Conservation (phyloP, 148 eudicot genomes). For the Chenopodium quinoa region DNA sequence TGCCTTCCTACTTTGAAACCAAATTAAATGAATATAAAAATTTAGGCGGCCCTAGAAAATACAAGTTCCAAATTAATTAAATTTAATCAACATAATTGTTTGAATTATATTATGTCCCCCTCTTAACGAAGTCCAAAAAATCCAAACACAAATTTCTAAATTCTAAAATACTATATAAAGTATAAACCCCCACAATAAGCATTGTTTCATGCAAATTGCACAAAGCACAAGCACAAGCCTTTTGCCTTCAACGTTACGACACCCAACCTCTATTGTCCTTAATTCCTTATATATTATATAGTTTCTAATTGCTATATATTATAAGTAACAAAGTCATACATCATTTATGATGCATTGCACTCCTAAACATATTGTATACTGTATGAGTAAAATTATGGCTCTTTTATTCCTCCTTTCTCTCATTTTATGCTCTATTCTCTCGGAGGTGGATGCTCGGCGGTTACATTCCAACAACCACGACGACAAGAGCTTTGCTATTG, state of each 20-base stretch:
- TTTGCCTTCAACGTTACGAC: constrained; percentile 34
- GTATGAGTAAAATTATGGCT: constrained; percentile 18
- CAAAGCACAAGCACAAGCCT: constrained; percentile 31
- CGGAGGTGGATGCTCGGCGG: constrained; percentile 9
- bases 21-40: constrained; percentile 17
- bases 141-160: constrained; percentile 11
- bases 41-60: constrained; percentile 16
- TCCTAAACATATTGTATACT: background rate
- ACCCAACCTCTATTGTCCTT: constrained; percentile 25
- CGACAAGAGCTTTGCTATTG: background rate
- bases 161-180: constrained; percentile 18
- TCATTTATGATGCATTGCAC: background rate
- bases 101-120: background rate
- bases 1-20: constrained; percentile 30
- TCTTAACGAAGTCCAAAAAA: constrained; percentile 15
- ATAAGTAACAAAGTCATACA: background rate
- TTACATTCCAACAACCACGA: background rate
- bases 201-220: constrained; percentile 25
- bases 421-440: constrained; percentile 11
- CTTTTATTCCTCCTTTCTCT: constrained; percentile 22
- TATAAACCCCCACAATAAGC: constrained; percentile 14
- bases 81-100: background rate
- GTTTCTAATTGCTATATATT: background rate
- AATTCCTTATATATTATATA: background rate
- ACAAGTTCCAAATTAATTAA: background rate